Percentiles rank a stretch among this genome's conserved stretches.
phyloP scores from a whole-genome alignment of 257 asterid genomes.

The Vinca minor region DNA sequence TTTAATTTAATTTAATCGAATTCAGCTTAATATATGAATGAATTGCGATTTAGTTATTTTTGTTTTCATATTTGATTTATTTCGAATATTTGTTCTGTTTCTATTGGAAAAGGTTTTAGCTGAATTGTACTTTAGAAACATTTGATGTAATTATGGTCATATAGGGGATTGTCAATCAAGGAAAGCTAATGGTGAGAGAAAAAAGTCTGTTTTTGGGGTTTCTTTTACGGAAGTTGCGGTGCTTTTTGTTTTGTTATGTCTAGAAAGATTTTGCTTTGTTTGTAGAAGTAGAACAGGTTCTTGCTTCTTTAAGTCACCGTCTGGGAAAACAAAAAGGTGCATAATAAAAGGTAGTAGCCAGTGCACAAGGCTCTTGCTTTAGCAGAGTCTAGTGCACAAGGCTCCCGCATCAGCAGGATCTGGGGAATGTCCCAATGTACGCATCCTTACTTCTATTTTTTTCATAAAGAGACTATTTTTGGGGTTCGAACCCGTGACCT shows the following conservation, averaged over 20 bases:
- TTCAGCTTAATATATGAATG: constrained; percentile 58
- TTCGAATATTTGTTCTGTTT: neutral
- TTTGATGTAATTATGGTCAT: neutral
- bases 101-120: neutral
- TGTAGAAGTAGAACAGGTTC: neutral
- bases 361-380: no score
- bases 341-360: no score
- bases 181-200: neutral
- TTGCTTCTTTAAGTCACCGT: no score
- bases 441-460: no score
- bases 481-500: no score
- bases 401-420: no score
- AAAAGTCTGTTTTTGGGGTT: neutral
- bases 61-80: neutral
- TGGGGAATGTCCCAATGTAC: no score
- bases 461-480: no score
- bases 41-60: neutral
- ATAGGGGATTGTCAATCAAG: neutral
- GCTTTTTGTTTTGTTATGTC: neutral
- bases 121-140: neutral
- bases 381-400: no score
- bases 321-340: no score
- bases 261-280: neutral
- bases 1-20: no score
- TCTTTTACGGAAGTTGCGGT: no score